Evolutionary conservation across 495 filamentous ascomycete species (phyloP).

Genomic region (Cetradonia linearis): DNA sequence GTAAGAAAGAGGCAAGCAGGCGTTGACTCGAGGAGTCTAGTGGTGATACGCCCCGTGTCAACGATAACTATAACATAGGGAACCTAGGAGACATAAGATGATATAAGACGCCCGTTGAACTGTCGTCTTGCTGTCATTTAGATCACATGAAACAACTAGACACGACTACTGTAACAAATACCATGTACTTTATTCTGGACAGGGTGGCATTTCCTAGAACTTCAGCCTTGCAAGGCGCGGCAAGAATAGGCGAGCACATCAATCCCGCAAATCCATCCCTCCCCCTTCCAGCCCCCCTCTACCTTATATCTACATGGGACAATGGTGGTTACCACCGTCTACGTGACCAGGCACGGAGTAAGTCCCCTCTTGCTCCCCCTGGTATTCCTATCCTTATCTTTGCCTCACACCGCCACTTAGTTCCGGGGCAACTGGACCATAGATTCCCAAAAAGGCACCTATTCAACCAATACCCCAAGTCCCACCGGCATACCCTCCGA

Average conservation of each 20-base stretch:
- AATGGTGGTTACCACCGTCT: constrained; percentile 47
- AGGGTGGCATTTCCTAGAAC: constrained; percentile 12
- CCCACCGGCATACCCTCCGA: constrained; percentile 82
- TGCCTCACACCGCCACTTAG: constrained; percentile 33
- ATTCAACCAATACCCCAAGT: constrained; percentile 50
- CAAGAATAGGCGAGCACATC: constrained; percentile 14
- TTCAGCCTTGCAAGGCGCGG: constrained; percentile 6
- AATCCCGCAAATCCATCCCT: constrained; percentile 5
- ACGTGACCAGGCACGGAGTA: constrained; percentile 79
- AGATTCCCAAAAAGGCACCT: constrained; percentile 64
- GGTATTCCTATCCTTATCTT: background rate
- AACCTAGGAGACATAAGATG: no score
- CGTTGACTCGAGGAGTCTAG: background rate
- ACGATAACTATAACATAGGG: background rate
- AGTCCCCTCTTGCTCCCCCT: constrained; percentile 27
- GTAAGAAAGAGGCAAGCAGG: background rate
- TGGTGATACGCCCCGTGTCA: background rate
- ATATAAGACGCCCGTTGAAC: background rate
- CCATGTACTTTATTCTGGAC: constrained; percentile 3
- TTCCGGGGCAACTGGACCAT: constrained; percentile 86
- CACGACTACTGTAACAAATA: background rate
- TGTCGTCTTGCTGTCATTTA: background rate
- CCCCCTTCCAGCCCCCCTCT: background rate
- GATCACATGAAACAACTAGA: background rate
- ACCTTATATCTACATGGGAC: background rate